Evolutionary conservation across 805 yeast species (phyloP).

Genomic region (Zygotorulaspora florentina): DNA sequence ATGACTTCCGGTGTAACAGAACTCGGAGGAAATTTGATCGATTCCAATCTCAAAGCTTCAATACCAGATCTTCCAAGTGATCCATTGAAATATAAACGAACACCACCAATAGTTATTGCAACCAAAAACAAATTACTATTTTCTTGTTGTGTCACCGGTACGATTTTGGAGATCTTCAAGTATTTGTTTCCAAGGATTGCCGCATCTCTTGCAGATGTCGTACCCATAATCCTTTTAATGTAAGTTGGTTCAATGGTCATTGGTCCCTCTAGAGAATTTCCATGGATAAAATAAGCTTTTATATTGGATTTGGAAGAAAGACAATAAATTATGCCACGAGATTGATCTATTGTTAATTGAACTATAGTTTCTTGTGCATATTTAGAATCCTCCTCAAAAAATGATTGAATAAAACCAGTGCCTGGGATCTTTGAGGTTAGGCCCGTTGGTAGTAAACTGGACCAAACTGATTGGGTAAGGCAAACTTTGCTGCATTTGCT

Average conservation of each 20-base stretch:
- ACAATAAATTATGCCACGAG: conserved; percentile 73
- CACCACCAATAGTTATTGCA: conserved; percentile 80
- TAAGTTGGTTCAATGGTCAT: conserved; percentile 36
- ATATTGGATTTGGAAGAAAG: conserved; percentile 78
- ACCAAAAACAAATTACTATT: conserved; percentile 67
- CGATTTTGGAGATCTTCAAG: conserved; percentile 52
- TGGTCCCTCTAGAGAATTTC: conserved; percentile 42
- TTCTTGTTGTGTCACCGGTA: conserved; percentile 47
- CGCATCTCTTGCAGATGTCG: conserved; percentile 46
- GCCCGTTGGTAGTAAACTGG: conserved; percentile 47
- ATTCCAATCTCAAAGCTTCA: conserved; percentile 42
- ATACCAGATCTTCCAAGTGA: conserved; percentile 34
- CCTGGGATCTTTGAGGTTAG: conserved; percentile 37
- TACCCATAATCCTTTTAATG: conserved; percentile 39
- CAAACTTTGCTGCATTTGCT: conserved; percentile 81
- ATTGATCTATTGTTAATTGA: conserved; percentile 68
- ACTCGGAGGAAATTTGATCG: conserved; percentile 64
- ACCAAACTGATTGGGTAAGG: conserved; percentile 61
- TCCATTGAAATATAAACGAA: conserved; percentile 58
- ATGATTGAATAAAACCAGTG: conserved; percentile 35
- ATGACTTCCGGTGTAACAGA: conserved; percentile 31
- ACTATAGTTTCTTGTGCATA: conserved; percentile 51
- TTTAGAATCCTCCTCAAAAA: conserved; percentile 33
- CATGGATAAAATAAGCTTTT: conserved; percentile 60
- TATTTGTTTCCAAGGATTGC: conserved; percentile 53